Evolutionary conservation across 345 rosid genomes (phyloP).

Genomic region (Citrus maxima): DNA sequence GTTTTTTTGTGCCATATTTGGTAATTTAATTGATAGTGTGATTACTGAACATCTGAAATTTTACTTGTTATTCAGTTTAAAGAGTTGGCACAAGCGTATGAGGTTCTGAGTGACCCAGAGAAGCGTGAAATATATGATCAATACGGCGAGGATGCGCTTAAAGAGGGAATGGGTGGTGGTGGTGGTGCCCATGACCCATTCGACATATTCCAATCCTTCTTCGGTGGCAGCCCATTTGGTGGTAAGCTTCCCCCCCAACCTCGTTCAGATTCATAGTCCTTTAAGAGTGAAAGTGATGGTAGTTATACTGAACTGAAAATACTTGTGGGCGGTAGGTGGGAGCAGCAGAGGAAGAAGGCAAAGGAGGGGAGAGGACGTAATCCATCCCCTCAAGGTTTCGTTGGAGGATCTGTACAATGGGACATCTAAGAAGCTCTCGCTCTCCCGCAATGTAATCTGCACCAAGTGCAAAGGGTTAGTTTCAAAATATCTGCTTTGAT

Average conservation of each 20-base stretch:
- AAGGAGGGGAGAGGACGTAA: slow-evolving; percentile 87
- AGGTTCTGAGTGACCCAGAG: slow-evolving; percentile 75
- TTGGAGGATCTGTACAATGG: slow-evolving; percentile 84
- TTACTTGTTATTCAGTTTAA: slow-evolving; percentile 44
- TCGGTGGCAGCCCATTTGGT: slow-evolving; percentile 74
- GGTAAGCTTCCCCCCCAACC: slow-evolving; percentile 20
- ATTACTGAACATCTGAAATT: not conserved
- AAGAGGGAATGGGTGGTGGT: slow-evolving; percentile 88
- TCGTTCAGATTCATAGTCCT: not conserved
- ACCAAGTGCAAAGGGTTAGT: slow-evolving; percentile 88
- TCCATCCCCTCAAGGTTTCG: slow-evolving; percentile 84
- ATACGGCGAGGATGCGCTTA: slow-evolving; percentile 83
- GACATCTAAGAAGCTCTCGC: slow-evolving; percentile 76
- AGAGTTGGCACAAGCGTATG: slow-evolving; percentile 81
- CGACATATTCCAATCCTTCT: slow-evolving; percentile 75
- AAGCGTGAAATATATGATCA: slow-evolving; percentile 78
- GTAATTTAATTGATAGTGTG: too few species aligned
- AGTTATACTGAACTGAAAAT: not conserved
- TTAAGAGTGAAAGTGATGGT: not conserved
- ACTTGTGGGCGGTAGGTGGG: slow-evolving; percentile 42
- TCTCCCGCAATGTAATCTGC: slow-evolving; percentile 72
- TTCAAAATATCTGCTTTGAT: not conserved
- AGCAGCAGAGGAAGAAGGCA: slow-evolving; percentile 88
- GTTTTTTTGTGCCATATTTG: not conserved
- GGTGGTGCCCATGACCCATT: slow-evolving; percentile 69